These are phyloP conservation scores for Talaromyces sp. DNA, from an alignment of 2,329 filamentous ascomycete genomes.

Conservation along the genomic window DNA sequence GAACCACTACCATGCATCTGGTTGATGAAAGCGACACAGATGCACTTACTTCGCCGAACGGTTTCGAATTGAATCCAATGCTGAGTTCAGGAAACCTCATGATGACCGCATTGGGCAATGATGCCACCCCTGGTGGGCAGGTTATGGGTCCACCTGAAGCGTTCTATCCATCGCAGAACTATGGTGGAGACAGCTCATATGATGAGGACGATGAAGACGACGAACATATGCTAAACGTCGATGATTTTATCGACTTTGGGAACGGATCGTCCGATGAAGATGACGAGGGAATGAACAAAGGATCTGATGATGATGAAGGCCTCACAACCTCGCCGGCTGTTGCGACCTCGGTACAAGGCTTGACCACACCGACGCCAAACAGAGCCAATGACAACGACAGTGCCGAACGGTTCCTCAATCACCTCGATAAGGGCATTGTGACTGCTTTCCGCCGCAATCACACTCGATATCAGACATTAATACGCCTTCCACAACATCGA, in stretches of 20 bases:
- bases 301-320: conserved; percentile 42
- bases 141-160: conserved; percentile 71
- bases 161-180: conserved; percentile 65
- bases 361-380: conserved; percentile 35
- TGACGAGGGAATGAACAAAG: conserved; percentile 49
- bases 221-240: conserved; percentile 58
- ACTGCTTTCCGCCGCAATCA: conserved; percentile 69
- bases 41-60: conserved; percentile 38
- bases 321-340: conserved; percentile 43
- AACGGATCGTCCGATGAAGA: conserved; percentile 59
- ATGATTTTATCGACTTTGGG: conserved; percentile 70
- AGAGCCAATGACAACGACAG: conserved; percentile 29
- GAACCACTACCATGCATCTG: conserved; percentile 36
- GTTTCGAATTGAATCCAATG: conserved; percentile 50
- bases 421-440: conserved; percentile 68
- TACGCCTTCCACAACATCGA: conserved; percentile 46
- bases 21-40: conserved; percentile 47
- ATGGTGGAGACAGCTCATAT: conserved; percentile 56
- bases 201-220: conserved; percentile 63
- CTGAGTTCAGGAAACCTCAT: conserved; percentile 68
- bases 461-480: conserved; percentile 48
- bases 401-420: conserved; percentile 57
- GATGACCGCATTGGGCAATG: conserved; percentile 66
- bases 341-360: conserved; percentile 39
- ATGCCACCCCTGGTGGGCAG: conserved; percentile 53